Percentiles rank a stretch among this genome's conserved stretches.
Evolutionary conservation across 176 grass and related monocot species (phyloP).

Genomic region (Oryza coarctata): DNA sequence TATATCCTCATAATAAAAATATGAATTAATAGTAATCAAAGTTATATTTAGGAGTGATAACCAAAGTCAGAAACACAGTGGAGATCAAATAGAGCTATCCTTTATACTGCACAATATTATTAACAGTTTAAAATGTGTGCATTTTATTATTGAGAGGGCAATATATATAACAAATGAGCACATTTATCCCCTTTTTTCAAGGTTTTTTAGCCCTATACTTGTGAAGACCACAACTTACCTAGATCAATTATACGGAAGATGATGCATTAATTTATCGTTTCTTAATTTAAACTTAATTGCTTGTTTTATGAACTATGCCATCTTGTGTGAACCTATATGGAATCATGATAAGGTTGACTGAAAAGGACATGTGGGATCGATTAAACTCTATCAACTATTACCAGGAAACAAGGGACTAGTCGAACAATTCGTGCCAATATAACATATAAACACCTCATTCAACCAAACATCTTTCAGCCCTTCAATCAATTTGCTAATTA

Average conservation of each 20-base stretch:
- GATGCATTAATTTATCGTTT: too few species aligned
- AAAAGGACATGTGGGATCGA: background rate
- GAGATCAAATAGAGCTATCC: too few species aligned
- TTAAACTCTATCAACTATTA: constrained; percentile 2
- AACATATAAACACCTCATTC: background rate
- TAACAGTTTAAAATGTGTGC: background rate
- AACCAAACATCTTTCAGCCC: constrained; percentile 7
- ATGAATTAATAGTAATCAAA: background rate
- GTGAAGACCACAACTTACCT: background rate
- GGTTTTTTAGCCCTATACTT: too few species aligned
- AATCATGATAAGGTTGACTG: background rate
- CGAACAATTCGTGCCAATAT: background rate
- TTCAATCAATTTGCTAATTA: constrained; percentile 16
- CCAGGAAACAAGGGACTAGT: background rate
- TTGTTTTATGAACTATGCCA: background rate
- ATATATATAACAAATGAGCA: background rate
- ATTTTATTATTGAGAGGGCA: background rate
- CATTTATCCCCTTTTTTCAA: too few species aligned
- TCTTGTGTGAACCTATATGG: background rate
- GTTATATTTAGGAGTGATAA: background rate
- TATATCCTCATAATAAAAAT: background rate
- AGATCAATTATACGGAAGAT: background rate
- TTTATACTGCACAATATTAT: too few species aligned
- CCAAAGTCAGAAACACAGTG: background rate
- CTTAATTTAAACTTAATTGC: background rate